A percentile compares a stretch with the other conserved stretches of the same genome.
phyloP scores from a whole-genome alignment of 306 rosid genomes.

The Trifolium repens region DNA sequence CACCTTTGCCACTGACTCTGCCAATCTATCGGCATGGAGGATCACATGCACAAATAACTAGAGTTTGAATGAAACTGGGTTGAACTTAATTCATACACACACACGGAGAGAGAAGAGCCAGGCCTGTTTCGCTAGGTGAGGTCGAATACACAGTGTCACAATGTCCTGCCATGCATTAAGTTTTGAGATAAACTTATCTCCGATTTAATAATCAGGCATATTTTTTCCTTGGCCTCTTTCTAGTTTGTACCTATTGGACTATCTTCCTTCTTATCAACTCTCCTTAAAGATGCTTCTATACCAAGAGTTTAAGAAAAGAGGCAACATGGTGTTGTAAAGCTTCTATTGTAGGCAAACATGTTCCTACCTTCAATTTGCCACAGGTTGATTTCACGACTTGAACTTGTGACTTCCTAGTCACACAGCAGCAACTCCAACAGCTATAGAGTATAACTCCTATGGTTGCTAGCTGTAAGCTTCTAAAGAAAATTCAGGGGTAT shows the following conservation, averaged over 20 bases:
- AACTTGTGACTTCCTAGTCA: not conserved
- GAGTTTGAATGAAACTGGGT: not conserved
- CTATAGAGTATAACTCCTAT: not conserved
- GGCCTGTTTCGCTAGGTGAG: not conserved
- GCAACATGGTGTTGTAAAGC: not conserved
- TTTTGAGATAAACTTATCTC: not conserved
- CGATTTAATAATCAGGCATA: not conserved
- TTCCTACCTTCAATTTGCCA: not conserved
- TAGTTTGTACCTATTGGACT: not conserved
- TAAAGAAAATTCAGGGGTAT: not conserved
- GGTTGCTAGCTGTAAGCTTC: not conserved
- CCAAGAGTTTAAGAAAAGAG: not conserved
- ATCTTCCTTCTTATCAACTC: not conserved
- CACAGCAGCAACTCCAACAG: not conserved
- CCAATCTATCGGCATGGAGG: not conserved
- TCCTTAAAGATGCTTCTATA: not conserved
- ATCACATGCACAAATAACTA: not conserved
- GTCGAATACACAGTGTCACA: not conserved
- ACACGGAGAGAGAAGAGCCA: not conserved
- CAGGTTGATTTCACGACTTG: not conserved
- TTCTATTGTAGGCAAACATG: not conserved
- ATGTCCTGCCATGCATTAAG: not conserved
- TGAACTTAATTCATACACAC: not conserved
- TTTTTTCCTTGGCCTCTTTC: not conserved
- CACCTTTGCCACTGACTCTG: constrained; percentile 5